Base-by-base conservation (phyloP, 257 asterid genomes). In the Capsicum rhomboideum region DNA sequence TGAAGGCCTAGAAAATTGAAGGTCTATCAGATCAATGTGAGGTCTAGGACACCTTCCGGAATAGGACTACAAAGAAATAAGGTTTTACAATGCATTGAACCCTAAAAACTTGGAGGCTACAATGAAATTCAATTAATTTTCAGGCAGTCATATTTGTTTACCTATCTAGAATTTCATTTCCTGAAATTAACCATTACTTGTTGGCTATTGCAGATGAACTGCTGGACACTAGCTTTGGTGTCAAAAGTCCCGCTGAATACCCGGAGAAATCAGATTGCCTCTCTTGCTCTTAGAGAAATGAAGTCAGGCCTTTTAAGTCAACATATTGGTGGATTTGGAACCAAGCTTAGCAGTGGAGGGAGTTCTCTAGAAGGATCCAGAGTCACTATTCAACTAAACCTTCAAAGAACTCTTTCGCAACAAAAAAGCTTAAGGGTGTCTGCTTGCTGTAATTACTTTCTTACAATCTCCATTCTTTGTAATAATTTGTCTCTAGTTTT, bases 371-470 rank as follows among this genome's bases (percentile, higher is more conserved):
- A 86, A 83, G 91, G 86, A 84, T 89, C 98, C 69, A 74, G 71
- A 69, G 61, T 80, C 40, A 77, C 84, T 82, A 37, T 63, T 55
- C 74, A 29, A 83, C 89, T 87, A 29, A 89, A 84, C 18, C 54
- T 84, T 81, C 87, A 77, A 75, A 75, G 82, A 86, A 79, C 85
- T 26, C 44, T 82, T 44, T 31, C 16, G 10, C 20, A 42, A 83
- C 87, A 90, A 86, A 92, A 82, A 86, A 78, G 84, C 86, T 79
- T 88, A 0, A 66, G 16, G 6, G 87, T 90, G 37, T 72, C 85
- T 85, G 95, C 94, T 88, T 89, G 95, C 90, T 94, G 98, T 95
- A 93, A 92, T 84, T 64, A 75, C 4, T 49, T 40, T 2, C 78
- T 69, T 49, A 23, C 23, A 49, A 21, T 13, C 61, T 50, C 58